These are phyloP conservation scores for Stephania cephalantha DNA, from an alignment of 164 flowering plant species.

Conservation along the genomic window DNA sequence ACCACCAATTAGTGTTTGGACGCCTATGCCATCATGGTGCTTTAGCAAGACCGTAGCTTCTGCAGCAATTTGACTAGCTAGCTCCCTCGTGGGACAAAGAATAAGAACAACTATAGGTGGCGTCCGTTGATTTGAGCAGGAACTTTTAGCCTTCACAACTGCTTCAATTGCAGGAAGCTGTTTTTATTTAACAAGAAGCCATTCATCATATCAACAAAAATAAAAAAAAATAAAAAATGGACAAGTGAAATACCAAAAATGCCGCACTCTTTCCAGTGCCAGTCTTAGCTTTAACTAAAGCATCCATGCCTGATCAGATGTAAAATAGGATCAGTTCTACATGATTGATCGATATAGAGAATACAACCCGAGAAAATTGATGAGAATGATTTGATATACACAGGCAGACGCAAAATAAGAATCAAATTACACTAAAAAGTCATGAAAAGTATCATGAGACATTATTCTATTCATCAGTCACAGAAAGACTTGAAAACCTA, in stretches of 20 bases:
- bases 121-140: conserved; percentile 31
- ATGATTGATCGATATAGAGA: no score
- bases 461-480: no score
- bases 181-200: conserved; percentile 41
- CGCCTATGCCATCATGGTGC: conserved; percentile 81
- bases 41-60: conserved; percentile 79
- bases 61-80: conserved; percentile 93
- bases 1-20: conserved; percentile 86
- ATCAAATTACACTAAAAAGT: not conserved
- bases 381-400: no score
- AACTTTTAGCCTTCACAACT: conserved; percentile 60
- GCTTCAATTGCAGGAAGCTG: conserved; percentile 99
- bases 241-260: conserved; percentile 64
- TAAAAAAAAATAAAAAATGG: conserved; percentile 4
- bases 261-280: conserved; percentile 94
- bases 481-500: no score
- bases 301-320: conserved; percentile 72
- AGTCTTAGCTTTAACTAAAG: conserved; percentile 80
- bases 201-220: conserved; percentile 10
- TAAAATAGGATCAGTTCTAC: not conserved
- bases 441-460: not conserved
- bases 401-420: not conserved
- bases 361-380: no score
- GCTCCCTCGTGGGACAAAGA: conserved; percentile 92
- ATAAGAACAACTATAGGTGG: conserved; percentile 70